Base-by-base conservation (phyloP, 345 rosid genomes). In the Salix koriyanagi region DNA sequence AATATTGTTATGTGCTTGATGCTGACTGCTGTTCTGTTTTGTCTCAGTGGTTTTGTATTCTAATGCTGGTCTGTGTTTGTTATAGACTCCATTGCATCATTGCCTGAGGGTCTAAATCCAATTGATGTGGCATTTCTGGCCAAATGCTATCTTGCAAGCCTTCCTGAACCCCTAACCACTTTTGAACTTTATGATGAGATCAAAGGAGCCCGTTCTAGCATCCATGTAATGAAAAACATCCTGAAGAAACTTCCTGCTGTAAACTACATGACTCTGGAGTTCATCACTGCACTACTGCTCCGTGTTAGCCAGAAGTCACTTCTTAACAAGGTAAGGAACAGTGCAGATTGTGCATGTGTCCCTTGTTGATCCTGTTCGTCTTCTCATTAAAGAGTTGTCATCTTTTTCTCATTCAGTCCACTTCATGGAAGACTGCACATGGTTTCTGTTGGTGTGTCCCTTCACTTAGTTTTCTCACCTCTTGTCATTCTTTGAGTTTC, bases 71-170 rank as follows among this genome's bases (percentile, higher is more conserved):
- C 12, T 2, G 23, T 18, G 16, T 79, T 10, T 84, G 76, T 65
- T 73, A 32, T 87, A 95, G 99, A 93, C 82, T 84, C 85, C 52
- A 87, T 82, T 76, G 89, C 93, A 42, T 77, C 91, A 76, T 79
- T 93, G 79, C 97, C 96, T 6, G 99, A 93, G 81, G 92, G 94
- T 32, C 62, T 89, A 74, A 90, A 84, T 83, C 89, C 97, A 69
- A 58, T 86, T 83, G 93, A 90, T 79, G 90, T 90, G 23, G 97
- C 99, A 23, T 90, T 88, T 70, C 86, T 95, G 25, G 72, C 82
- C 77, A 95, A 95, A 79, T 95, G 85, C 80, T 95, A 91, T 81
- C 92, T 95, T 61, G 93, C 97, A 23, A 95, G 99, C 84, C 97
- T 95, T 87, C 97, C 97, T 1, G 90, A 86, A 79, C 97, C 99